These are phyloP conservation scores for Candida awuae DNA, from an alignment of 805 yeast genomes.

Conservation along the genomic window DNA sequence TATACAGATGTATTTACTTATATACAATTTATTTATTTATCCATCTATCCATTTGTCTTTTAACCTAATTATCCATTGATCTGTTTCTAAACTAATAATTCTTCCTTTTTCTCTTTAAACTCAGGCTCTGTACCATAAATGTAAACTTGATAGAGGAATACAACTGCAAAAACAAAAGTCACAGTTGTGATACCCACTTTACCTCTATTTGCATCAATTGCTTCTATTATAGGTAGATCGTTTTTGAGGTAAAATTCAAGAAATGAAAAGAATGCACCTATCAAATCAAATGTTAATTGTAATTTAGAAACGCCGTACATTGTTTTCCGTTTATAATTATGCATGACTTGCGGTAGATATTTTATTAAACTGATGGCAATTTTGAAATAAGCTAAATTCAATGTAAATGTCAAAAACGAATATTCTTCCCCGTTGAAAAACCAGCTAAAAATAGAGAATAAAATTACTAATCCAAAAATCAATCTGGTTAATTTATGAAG, in stretches of 20 bases:
- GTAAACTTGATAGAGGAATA: slow-evolving; percentile 24
- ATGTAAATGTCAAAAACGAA: slow-evolving; percentile 32
- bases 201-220: slow-evolving; percentile 35
- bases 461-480: slow-evolving; percentile 9
- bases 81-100: background rate
- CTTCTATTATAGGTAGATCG: slow-evolving; percentile 13
- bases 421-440: slow-evolving; percentile 7
- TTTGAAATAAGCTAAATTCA: slow-evolving; percentile 37
- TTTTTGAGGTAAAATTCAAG: slow-evolving; percentile 36
- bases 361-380: slow-evolving; percentile 37
- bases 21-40: too few relatives aligned
- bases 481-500: slow-evolving; percentile 17
- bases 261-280: slow-evolving; percentile 35
- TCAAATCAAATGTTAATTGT: slow-evolving; percentile 34
- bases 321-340: slow-evolving; percentile 34
- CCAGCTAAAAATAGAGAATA: slow-evolving; percentile 15
- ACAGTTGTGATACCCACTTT: slow-evolving; percentile 36
- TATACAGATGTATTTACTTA: background rate
- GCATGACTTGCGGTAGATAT: slow-evolving; percentile 43
- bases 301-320: slow-evolving; percentile 39
- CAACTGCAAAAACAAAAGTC: slow-evolving; percentile 25
- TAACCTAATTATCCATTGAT: too few relatives aligned
- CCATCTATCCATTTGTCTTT: background rate
- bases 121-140: slow-evolving; percentile 15
- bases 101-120: background rate